A percentile compares a stretch with the other conserved stretches of the same genome.
phyloP scores from a whole-genome alignment of 805 yeast species.

The Teunomyces panamensis region DNA sequence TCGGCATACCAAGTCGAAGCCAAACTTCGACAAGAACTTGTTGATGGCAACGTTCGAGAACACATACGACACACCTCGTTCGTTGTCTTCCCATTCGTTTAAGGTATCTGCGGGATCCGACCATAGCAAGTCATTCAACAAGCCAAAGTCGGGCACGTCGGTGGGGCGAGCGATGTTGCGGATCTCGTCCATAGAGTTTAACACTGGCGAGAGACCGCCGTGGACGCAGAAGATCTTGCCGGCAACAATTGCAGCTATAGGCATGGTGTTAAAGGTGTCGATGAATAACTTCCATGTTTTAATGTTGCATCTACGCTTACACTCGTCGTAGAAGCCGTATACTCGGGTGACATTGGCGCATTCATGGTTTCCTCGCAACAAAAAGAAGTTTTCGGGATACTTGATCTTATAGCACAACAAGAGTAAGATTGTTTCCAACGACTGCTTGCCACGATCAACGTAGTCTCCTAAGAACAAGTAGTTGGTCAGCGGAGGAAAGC shows the following conservation, averaged over 20 bases:
- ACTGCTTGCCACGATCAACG: conserved; percentile 96
- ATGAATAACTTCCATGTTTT: conserved; percentile 93
- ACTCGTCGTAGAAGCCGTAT: conserved; percentile 96
- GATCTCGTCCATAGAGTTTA: conserved; percentile 71
- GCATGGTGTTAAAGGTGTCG: conserved; percentile 93
- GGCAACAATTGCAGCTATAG: conserved; percentile 93
- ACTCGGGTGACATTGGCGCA: conserved; percentile 96
- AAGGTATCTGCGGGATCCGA: conserved; percentile 81
- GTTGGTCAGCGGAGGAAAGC: conserved; percentile 93
- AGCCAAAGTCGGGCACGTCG: conserved; percentile 81
- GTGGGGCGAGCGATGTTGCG: conserved; percentile 76
- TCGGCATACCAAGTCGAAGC: conserved; percentile 76
- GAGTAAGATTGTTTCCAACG: conserved; percentile 84
- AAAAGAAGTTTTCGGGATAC: conserved; percentile 92
- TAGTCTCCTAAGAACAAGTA: conserved; percentile 93
- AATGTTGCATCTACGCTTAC: conserved; percentile 88
- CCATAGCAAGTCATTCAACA: conserved; percentile 76
- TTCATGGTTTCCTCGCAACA: conserved; percentile 94
- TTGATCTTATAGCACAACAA: conserved; percentile 91
- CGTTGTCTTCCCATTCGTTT: conserved; percentile 87
- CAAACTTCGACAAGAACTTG: conserved; percentile 69
- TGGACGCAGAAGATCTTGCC: conserved; percentile 92
- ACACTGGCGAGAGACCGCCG: conserved; percentile 78
- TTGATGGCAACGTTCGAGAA: conserved; percentile 77
- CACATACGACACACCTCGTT: conserved; percentile 79